Evolutionary conservation across 1,284 basidiomycete species (phyloP).

Genomic region (Leccinum cinnamomeum): DNA sequence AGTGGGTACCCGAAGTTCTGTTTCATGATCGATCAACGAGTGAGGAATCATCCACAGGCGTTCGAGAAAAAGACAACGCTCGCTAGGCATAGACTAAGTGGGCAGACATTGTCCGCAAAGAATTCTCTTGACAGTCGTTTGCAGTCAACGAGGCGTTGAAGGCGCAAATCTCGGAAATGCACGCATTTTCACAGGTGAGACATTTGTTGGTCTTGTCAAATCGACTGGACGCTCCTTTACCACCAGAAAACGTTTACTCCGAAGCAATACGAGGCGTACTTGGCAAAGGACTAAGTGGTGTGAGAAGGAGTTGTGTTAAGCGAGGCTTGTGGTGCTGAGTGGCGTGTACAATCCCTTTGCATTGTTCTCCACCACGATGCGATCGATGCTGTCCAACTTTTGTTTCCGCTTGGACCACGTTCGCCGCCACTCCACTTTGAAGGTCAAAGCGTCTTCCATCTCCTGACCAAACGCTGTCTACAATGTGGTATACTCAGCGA

Average conservation of each 20-base stretch:
- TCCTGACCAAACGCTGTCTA: neutral
- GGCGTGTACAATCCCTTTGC: neutral
- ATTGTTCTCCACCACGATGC: slow-evolving; percentile 15
- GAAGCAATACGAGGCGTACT: slow-evolving; percentile 59
- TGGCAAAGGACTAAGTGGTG: slow-evolving; percentile 40
- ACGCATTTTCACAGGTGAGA: slow-evolving; percentile 80
- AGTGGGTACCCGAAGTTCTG: slow-evolving; percentile 38
- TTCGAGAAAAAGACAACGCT: slow-evolving; percentile 79
- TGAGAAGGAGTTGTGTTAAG: neutral
- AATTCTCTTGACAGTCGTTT: slow-evolving; percentile 1
- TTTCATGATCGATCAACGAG: neutral
- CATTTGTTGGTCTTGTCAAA: neutral
- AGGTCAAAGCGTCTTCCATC: slow-evolving; percentile 11
- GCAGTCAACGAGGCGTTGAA: slow-evolving; percentile 76
- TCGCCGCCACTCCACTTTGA: neutral
- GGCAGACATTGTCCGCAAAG: slow-evolving; percentile 19
- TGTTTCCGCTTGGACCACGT: slow-evolving; percentile 15
- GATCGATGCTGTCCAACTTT: slow-evolving; percentile 1
- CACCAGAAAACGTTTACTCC: slow-evolving; percentile 74
- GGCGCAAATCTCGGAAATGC: slow-evolving; percentile 71
- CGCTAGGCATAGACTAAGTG: slow-evolving; percentile 66
- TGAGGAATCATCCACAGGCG: slow-evolving; percentile 40
- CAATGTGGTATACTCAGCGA: slow-evolving; percentile 9
- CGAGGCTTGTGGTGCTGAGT: neutral
- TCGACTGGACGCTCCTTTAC: slow-evolving; percentile 1